These are phyloP conservation scores for Escallonia herrerae DNA, from an alignment of 129 eudicot genomes.

Conservation along the genomic window DNA sequence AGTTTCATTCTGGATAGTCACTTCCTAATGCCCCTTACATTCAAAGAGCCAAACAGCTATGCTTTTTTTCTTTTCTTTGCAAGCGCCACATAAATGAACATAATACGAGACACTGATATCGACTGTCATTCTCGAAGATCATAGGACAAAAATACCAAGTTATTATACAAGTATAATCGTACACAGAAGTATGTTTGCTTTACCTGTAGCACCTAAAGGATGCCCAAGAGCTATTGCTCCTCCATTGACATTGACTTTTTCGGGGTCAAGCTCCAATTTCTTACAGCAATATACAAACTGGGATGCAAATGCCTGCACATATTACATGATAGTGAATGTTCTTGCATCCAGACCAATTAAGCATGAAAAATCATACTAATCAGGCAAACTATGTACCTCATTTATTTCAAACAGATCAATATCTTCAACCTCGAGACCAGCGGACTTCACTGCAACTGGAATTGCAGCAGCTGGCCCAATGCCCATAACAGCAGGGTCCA, in stretches of 20 bases:
- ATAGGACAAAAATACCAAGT: no score
- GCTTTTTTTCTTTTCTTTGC: not conserved
- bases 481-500: constrained; percentile 74
- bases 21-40: not conserved
- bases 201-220: constrained; percentile 75
- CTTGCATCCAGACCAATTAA: not conserved
- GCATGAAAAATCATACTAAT: not conserved
- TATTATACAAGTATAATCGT: no score
- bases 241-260: constrained; percentile 66
- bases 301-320: constrained; percentile 65
- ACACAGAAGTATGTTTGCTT: not conserved
- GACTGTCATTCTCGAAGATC: no score
- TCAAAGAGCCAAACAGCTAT: not conserved
- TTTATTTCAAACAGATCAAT: constrained; percentile 60
- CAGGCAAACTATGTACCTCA: constrained; percentile 32
- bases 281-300: constrained; percentile 63
- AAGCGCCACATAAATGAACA: no score
- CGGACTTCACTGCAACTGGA: constrained; percentile 63
- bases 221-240: constrained; percentile 76
- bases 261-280: constrained; percentile 52
- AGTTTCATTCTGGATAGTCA: not conserved
- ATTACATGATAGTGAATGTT: not conserved
- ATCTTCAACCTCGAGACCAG: constrained; percentile 50
- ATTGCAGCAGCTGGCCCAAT: constrained; percentile 70
- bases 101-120: no score